A percentile compares a stretch with the other conserved stretches of the same genome.
Conservation (phyloP, 345 rosid species). For the Populus simonii region DNA sequence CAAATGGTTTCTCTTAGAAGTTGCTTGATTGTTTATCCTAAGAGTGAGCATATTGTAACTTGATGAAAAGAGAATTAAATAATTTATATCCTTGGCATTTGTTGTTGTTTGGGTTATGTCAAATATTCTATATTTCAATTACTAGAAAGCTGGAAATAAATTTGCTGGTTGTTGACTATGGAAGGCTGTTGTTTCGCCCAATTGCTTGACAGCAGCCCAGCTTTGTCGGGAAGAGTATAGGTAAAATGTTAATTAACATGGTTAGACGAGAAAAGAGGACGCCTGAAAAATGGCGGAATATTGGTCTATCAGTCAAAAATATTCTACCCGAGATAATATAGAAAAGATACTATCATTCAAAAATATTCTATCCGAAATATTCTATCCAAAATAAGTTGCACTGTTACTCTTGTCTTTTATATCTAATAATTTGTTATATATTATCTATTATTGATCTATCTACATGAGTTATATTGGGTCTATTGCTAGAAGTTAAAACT, state of each 20-base stretch:
- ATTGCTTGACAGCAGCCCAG: neutral
- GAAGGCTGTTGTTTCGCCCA: neutral
- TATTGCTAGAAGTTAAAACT: no score
- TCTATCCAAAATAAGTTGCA: no score
- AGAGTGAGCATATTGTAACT: slow-evolving; percentile 31
- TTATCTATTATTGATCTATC: no score
- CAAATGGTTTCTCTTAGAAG: slow-evolving; percentile 8
- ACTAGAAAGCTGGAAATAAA: neutral
- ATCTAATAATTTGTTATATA: no score
- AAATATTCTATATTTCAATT: neutral
- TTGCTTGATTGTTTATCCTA: slow-evolving; percentile 17
- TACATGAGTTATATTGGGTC: no score
- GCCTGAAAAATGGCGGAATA: neutral
- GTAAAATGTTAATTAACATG: neutral
- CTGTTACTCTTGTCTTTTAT: no score
- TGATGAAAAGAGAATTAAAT: slow-evolving; percentile 3
- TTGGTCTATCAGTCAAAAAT: no score
- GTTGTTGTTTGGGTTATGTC: neutral
- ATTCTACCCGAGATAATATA: no score
- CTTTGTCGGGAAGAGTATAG: neutral
- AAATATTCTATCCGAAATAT: no score
- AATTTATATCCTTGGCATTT: slow-evolving; percentile 11
- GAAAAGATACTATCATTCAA: no score
- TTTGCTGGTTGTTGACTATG: neutral
- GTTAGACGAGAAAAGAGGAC: neutral